These are phyloP conservation scores for Aspergillus quadrilineatus DNA, from an alignment of 2,329 filamentous ascomycete species.

Conservation along the genomic window DNA sequence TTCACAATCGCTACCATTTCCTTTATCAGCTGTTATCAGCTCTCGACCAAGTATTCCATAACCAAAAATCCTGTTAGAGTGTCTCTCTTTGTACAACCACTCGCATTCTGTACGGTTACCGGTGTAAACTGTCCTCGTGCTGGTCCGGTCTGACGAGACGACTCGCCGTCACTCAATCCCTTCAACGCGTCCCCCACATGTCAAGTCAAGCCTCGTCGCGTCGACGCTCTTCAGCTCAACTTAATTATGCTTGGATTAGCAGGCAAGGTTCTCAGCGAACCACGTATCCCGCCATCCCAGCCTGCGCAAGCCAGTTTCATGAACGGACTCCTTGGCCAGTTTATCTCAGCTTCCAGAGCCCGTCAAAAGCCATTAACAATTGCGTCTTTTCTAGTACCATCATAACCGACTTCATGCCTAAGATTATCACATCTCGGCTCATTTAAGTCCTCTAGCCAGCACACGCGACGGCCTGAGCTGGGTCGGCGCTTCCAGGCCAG, in stretches of 20 bases:
- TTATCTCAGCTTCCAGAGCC: not conserved
- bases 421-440: not conserved
- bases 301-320: not conserved
- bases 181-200: constrained; percentile 22
- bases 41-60: too few relatives aligned
- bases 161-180: constrained; percentile 14
- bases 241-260: constrained; percentile 6
- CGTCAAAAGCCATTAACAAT: not conserved
- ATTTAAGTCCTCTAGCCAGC: not conserved
- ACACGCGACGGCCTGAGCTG: not conserved
- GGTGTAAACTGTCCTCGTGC: not conserved
- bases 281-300: constrained; percentile 2
- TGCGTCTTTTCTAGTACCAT: not conserved
- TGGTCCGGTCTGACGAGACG: constrained; percentile 3
- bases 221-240: not conserved
- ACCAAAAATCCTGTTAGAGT: too few relatives aligned
- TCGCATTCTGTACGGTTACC: not conserved
- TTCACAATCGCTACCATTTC: too few relatives aligned
- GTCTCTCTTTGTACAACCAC: not conserved
- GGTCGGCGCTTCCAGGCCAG: constrained; percentile 7
- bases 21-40: too few relatives aligned
- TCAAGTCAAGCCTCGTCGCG: constrained; percentile 8
- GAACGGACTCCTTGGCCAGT: not conserved
- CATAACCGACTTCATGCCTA: not conserved
- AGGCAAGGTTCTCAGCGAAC: constrained; percentile 5